Base-by-base conservation (phyloP, 2,329 filamentous ascomycete species). In the Penicillium sp. region DNA sequence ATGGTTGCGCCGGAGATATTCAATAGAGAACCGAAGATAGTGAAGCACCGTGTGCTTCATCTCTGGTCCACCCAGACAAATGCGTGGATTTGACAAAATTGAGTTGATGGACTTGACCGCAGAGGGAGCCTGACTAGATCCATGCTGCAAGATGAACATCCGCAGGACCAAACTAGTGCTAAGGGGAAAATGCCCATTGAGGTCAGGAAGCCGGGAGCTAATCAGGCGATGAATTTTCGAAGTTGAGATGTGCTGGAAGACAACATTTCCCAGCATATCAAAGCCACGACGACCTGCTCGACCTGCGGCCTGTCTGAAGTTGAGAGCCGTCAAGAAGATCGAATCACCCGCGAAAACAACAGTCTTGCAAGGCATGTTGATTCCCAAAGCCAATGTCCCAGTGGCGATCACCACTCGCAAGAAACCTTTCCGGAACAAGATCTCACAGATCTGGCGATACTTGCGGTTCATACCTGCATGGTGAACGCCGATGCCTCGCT, bases 341-440 rank as follows among this genome's bases (percentile, higher is more conserved):
- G 80, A 85, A 56, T 89, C 84, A 0, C 82, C 83, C 11, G 72
- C 74, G 58, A 90, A 90, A 1, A 87, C 77, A 0, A 88, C 83
- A 1, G 84, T 90, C 59, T 85, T 85, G 59, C 84, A 89, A 7
- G 85, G 85, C 81, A 86, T 85, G 51, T 86, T 90, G 66, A 90
- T 83, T 67, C 85, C 85, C 4, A 89, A 67, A 1, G 82, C 81
- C 14, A 88, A 71, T 0, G 84, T 88, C 1, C 83, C 84, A 1
- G 84, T 89, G 0, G 84, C 84, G 16, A 89, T 72, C 17, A 89
- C 78, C 1, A 83, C 79, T 6, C 76, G 73, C 27, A 89, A 61
- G 54, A 76, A 88, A 0, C 83, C 82, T 56, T 76, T 82, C 6
- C 85, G 42, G 32, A 55, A 49, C 3, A 50, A 35, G 1, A 54